phyloP scores from a whole-genome alignment of 805 yeast species.

The Barnettozyma siamensis region DNA sequence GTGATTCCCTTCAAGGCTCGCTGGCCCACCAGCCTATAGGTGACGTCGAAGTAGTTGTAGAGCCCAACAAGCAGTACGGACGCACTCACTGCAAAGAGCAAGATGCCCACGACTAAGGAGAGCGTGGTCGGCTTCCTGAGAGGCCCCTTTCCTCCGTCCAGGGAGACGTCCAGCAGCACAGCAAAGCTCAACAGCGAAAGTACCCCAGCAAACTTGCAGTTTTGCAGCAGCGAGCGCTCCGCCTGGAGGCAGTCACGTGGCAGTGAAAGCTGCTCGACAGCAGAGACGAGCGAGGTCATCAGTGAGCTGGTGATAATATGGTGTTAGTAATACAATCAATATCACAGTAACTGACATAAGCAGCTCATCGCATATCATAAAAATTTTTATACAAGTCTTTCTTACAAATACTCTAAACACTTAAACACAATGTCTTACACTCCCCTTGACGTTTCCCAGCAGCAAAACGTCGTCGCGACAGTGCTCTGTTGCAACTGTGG shows the following conservation, averaged over 20 bases:
- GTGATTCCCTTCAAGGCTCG: constrained; percentile 10
- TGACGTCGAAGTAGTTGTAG: constrained; percentile 19
- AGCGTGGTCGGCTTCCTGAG: constrained; percentile 3
- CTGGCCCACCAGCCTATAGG: constrained; percentile 14
- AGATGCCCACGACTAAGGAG: constrained; percentile 10
- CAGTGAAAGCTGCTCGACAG: constrained; percentile 3
- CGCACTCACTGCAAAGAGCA: constrained; percentile 12
- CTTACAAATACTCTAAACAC: background rate
- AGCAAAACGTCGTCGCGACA: constrained; percentile 53
- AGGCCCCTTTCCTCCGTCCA: constrained; percentile 2
- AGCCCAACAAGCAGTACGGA: constrained; percentile 13
- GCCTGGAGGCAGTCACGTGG: constrained; percentile 26
- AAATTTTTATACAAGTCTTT: background rate
- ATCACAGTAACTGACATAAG: constrained; percentile 2
- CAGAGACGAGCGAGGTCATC: background rate
- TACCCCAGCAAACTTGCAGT: constrained; percentile 18
- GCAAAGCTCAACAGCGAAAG: constrained; percentile 19
- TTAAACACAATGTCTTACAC: constrained; percentile 30
- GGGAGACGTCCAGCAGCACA: constrained; percentile 16
- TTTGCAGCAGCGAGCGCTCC: constrained; percentile 21
- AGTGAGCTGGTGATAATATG: too few relatives aligned
- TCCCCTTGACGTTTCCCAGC: constrained; percentile 32
- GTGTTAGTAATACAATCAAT: too few relatives aligned
- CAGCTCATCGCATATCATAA: background rate
- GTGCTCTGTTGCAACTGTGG: constrained; percentile 98